Conservation (phyloP, 1,284 basidiomycete genomes). For the Polyporus tsugae region DNA sequence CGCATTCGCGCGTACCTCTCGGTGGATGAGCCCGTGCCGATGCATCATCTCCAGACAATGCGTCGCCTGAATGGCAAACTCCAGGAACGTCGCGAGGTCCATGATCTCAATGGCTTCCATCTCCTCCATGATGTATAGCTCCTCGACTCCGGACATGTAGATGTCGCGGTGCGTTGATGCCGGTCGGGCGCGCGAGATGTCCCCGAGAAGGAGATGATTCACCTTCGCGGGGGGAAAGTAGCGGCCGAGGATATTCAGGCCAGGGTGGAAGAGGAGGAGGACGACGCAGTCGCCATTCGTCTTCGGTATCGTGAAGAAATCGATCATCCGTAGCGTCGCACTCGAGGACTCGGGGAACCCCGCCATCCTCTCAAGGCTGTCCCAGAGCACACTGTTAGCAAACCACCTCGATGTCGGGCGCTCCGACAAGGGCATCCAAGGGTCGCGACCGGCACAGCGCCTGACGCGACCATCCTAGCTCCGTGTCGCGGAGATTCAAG, state of each 20-base stretch:
- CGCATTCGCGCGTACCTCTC: constrained; percentile 79
- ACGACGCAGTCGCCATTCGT: constrained; percentile 72
- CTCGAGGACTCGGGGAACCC: constrained; percentile 59
- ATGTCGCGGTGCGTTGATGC: constrained; percentile 55
- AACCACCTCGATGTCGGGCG: neutral
- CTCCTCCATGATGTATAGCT: constrained; percentile 56
- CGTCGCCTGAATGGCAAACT: constrained; percentile 80
- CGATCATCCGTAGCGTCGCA: constrained; percentile 64
- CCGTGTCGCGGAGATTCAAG: neutral
- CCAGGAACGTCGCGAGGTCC: constrained; percentile 77
- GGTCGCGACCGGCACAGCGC: neutral
- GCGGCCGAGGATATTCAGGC: constrained; percentile 68
- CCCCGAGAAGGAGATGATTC: constrained; percentile 71
- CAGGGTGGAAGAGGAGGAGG: constrained; percentile 70
- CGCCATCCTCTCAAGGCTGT: constrained; percentile 61
- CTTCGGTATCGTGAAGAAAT: constrained; percentile 69
- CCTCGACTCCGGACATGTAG: constrained; percentile 58
- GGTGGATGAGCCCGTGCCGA: constrained; percentile 68
- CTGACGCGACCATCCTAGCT: constrained; percentile 10
- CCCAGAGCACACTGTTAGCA: constrained; percentile 11
- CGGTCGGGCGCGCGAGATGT: constrained; percentile 52
- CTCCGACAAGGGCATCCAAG: neutral
- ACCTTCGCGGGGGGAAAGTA: constrained; percentile 73
- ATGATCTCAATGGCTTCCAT: constrained; percentile 72
- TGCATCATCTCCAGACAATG: constrained; percentile 74